Conservation (phyloP, 2,329 filamentous ascomycete genomes). For the Sphaceloma murrayae region DNA sequence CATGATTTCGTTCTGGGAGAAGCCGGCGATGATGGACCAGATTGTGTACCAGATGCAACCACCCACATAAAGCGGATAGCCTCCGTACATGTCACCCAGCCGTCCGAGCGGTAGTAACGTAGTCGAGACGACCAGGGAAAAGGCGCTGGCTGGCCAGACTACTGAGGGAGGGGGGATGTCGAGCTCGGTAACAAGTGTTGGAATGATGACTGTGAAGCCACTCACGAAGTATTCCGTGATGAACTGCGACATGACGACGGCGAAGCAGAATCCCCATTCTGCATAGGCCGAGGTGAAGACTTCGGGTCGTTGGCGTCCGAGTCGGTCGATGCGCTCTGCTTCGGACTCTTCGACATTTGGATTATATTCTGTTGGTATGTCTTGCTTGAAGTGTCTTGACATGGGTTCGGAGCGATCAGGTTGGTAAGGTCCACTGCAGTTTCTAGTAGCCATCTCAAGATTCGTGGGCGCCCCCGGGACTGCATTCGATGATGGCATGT, state of each 20-base stretch:
- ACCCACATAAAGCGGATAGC: conserved; percentile 30
- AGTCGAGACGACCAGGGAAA: conserved; percentile 28
- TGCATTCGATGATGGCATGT: background rate
- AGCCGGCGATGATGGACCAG: conserved; percentile 30
- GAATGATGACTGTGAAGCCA: conserved; percentile 30
- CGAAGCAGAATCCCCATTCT: conserved; percentile 30
- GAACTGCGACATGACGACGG: conserved; percentile 30
- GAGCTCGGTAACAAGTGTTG: conserved; percentile 22
- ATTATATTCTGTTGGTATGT: background rate
- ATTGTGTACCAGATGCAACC: conserved; percentile 28
- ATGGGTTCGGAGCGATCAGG: too few relatives aligned
- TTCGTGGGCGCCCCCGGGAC: too few relatives aligned
- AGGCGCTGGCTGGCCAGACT: conserved; percentile 30
- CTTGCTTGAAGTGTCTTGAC: too few relatives aligned
- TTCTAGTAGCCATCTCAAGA: too few relatives aligned
- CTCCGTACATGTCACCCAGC: conserved; percentile 30
- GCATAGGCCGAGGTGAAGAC: conserved; percentile 21
- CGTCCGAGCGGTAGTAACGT: conserved; percentile 28
- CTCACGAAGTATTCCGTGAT: conserved; percentile 32
- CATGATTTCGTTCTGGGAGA: conserved; percentile 21
- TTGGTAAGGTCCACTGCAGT: too few relatives aligned
- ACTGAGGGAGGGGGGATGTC: conserved; percentile 16
- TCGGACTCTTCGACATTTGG: conserved; percentile 4
- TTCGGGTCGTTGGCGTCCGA: conserved; percentile 15
- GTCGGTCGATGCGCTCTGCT: conserved; percentile 9